Conservation (phyloP, 2,329 filamentous ascomycete species). For the Albophoma yamanashiensis region DNA sequence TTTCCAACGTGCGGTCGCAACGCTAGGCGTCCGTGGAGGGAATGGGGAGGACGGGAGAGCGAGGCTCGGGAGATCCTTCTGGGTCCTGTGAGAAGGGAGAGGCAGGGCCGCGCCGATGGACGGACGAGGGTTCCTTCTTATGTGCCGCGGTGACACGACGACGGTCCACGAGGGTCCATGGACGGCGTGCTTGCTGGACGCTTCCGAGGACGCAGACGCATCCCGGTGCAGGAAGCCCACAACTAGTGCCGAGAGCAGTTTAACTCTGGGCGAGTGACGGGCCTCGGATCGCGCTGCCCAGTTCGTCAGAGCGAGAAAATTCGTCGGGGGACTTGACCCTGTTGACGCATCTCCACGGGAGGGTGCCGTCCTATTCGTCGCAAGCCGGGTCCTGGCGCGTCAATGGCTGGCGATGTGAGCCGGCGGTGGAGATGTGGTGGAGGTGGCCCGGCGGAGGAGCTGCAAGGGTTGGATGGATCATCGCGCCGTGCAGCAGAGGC, state of each 20-base stretch:
- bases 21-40: background rate
- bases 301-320: background rate
- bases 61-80: background rate
- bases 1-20: background rate
- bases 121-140: background rate
- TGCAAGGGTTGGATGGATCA: background rate
- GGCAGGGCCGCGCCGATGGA: background rate
- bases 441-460: background rate
- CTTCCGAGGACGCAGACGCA: background rate
- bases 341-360: background rate
- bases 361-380: too few species aligned
- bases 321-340: background rate
- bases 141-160: background rate
- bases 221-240: too few species aligned
- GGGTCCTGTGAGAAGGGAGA: background rate
- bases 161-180: background rate
- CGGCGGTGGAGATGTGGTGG: background rate
- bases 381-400: background rate
- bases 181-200: background rate
- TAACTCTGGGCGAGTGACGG: background rate
- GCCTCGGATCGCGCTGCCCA: background rate
- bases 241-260: background rate
- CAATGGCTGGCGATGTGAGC: background rate
- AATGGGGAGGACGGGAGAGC: background rate
- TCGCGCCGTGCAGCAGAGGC: background rate